These are phyloP conservation scores for Capsella rubella DNA, from an alignment of 441 rosid genomes.

Conservation along the genomic window DNA sequence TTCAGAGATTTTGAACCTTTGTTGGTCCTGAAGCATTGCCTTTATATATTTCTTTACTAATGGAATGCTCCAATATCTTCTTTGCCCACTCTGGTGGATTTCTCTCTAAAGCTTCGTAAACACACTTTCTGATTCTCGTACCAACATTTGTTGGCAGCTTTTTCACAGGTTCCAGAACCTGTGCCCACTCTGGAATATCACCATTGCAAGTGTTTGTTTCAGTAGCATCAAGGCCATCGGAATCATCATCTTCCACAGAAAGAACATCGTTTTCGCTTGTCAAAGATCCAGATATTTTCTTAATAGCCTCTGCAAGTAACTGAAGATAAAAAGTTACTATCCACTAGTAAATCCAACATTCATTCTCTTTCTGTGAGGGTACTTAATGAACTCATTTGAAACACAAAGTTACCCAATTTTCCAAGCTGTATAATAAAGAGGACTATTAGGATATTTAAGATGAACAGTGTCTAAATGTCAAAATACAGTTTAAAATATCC, in stretches of 20 bases:
- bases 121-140: slow-evolving; percentile 96
- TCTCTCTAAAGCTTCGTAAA: slow-evolving; percentile 80
- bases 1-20: slow-evolving; percentile 63
- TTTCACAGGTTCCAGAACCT: slow-evolving; percentile 86
- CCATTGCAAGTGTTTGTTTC: slow-evolving; percentile 64
- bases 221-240: slow-evolving; percentile 58
- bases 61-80: slow-evolving; percentile 84
- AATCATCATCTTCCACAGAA: slow-evolving; percentile 72
- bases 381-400: neutral
- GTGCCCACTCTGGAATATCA: slow-evolving; percentile 90
- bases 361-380: slow-evolving; percentile 16
- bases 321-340: slow-evolving; percentile 61
- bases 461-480: slow-evolving; percentile 16
- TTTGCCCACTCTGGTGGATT: slow-evolving; percentile 98
- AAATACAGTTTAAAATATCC: neutral
- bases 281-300: slow-evolving; percentile 73
- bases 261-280: slow-evolving; percentile 63
- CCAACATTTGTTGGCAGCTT: slow-evolving; percentile 99
- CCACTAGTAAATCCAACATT: slow-evolving; percentile 14
- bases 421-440: slow-evolving; percentile 7
- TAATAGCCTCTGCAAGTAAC: slow-evolving; percentile 99
- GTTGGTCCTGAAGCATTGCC: slow-evolving; percentile 99
- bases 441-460: slow-evolving; percentile 13
- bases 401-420: slow-evolving; percentile 17
- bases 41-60: slow-evolving; percentile 97